Evolutionary conservation across 2,329 filamentous ascomycete species (phyloP).

Genomic region (Capronia americana): DNA sequence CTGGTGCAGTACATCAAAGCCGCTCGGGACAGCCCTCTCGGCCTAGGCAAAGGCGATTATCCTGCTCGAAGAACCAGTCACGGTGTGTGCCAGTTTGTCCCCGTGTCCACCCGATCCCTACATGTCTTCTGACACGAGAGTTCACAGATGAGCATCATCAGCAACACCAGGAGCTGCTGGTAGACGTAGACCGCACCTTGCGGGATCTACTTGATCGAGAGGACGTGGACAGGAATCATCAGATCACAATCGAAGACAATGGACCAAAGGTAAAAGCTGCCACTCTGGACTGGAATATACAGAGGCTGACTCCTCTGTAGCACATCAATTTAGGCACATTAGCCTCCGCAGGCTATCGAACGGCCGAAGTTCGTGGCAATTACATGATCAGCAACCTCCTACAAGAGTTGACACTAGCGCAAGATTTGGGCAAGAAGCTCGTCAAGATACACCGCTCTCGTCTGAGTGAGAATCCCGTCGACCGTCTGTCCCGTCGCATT

Average conservation of each 20-base stretch:
- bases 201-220: conserved; percentile 80
- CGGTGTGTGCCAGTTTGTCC: conserved; percentile 42
- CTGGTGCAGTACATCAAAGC: conserved; percentile 37
- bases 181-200: conserved; percentile 84
- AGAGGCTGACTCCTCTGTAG: conserved; percentile 49
- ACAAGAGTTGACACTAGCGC: conserved; percentile 90
- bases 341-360: conserved; percentile 82
- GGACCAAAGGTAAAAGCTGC: conserved; percentile 75
- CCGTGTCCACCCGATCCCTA: conserved; percentile 24
- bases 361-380: conserved; percentile 89
- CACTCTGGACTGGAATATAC: background rate
- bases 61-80: conserved; percentile 52
- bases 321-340: conserved; percentile 84
- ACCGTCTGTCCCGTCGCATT: conserved; percentile 83
- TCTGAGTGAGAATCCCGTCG: conserved; percentile 93
- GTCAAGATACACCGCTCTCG: conserved; percentile 91
- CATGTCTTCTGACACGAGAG: conserved; percentile 27
- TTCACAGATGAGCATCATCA: conserved; percentile 72
- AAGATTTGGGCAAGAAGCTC: conserved; percentile 86
- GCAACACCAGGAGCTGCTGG: conserved; percentile 77
- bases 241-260: conserved; percentile 96
- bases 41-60: conserved; percentile 29
- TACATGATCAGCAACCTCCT: conserved; percentile 97
- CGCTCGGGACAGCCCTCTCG: conserved; percentile 25
- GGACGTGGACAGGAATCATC: conserved; percentile 91